Base-by-base conservation (phyloP, 805 yeast species). In the Kazachstania africana region DNA sequence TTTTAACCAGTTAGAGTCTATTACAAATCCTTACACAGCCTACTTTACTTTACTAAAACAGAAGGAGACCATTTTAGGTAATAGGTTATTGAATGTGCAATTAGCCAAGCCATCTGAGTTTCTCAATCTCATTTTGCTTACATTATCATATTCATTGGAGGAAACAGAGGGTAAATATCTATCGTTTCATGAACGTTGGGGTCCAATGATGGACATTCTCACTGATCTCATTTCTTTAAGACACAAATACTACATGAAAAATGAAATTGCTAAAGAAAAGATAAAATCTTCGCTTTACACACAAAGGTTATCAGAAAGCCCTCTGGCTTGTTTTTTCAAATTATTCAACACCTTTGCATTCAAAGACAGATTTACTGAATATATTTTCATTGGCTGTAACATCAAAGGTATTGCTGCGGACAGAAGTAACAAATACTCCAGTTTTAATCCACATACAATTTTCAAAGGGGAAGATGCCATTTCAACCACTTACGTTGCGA, bases 51-150 rank as follows among this genome's bases (percentile, higher is more conserved):
- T 37, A 5, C 27, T 48, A 23, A 48, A 43, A 13, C 44, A 36
- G 22, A 41, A 40, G 16, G 26, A 32, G 5, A 28, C 29, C 12
- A 21, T 51, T 6, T 28, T 48, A 8, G 48, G 48, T 9, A 48
- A 43, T 29, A 23, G 34, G 6, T 24, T 49, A 25, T 13, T 51
- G n/a, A 40, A 42, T 18, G 22, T 32, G 5, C 36, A 34, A 18
- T 36, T 53, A 28, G 40, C 28, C 16, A 35, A 40, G 17, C 42
- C 39, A 4, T 51, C 49, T 4, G 47, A 41, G 24, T 45, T 53
- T 18, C 35, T 44, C 31, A 50, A 48, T 31, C 40, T 46, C 41
- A 34, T 53, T 15, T 26, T 41, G 4, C 50, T 53, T 55, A 45
- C 57, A 4, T 29, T 53, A 19, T 36, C 42, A 2, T 39, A 37